phyloP scores from a whole-genome alignment of 2,329 filamentous ascomycete species.

The Colletotrichum sp. region DNA sequence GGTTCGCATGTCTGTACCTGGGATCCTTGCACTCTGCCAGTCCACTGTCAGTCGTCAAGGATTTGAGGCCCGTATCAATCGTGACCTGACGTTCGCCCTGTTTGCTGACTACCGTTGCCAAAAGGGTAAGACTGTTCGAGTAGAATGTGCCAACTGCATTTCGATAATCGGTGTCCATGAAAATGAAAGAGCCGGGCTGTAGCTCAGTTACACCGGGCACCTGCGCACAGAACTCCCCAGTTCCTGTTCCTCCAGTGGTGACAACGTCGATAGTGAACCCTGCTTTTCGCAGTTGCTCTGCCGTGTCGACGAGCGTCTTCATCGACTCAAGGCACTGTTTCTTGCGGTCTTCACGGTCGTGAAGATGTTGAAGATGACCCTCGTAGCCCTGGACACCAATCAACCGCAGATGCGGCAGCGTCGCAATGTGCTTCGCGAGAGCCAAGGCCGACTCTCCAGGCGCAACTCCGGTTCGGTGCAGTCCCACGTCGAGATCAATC shows the following conservation, averaged over 20 bases:
- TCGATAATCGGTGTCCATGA: constrained; percentile 63
- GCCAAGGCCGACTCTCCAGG: neutral
- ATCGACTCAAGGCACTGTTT: constrained; percentile 42
- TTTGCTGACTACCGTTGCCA: constrained; percentile 53
- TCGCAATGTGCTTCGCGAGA: constrained; percentile 43
- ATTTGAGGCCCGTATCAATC: constrained; percentile 56
- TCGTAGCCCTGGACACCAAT: constrained; percentile 59
- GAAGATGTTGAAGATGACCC: constrained; percentile 57
- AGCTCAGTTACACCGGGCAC: constrained; percentile 58
- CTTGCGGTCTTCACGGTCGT: constrained; percentile 45
- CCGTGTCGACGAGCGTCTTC: constrained; percentile 44
- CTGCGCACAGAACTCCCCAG: constrained; percentile 56
- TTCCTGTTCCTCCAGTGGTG: constrained; percentile 57
- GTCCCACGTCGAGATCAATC: neutral
- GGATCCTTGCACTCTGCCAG: constrained; percentile 50
- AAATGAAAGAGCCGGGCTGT: constrained; percentile 60
- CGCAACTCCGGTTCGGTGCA: neutral
- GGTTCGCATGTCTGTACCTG: constrained; percentile 45
- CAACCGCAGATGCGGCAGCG: constrained; percentile 42
- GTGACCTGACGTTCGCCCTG: constrained; percentile 49
- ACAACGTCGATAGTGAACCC: constrained; percentile 53
- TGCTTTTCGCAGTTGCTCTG: constrained; percentile 41
- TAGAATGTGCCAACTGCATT: constrained; percentile 55
- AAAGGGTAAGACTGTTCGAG: constrained; percentile 51
- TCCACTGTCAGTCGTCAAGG: constrained; percentile 54